phyloP scores from a whole-genome alignment of 78 protist genomes.

The Dictyostelium firmibasis region DNA sequence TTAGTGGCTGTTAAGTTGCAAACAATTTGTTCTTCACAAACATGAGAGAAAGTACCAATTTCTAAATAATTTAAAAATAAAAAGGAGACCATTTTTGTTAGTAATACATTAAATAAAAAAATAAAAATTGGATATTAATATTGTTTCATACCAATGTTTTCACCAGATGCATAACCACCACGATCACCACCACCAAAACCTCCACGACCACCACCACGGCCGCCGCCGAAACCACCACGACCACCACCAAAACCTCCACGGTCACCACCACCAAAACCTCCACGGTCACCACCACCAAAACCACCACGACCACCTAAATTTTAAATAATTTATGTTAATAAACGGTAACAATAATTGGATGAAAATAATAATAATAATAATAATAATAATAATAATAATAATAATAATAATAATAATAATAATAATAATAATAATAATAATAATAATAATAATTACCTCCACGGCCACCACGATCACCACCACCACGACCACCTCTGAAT shows the following conservation, averaged over 20 bases:
- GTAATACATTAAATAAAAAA: background rate
- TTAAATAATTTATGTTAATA: no score
- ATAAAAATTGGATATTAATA: background rate
- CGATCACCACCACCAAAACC: slow-evolving; percentile 18
- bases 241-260: slow-evolving; percentile 37
- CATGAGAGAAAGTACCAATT: slow-evolving; percentile 63
- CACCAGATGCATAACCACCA: slow-evolving; percentile 37
- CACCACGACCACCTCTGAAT: slow-evolving; percentile 19
- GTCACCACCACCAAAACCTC: slow-evolving; percentile 17
- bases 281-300: slow-evolving; percentile 17
- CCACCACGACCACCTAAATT: slow-evolving; percentile 33
- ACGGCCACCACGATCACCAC: slow-evolving; percentile 19
- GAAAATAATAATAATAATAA: background rate
- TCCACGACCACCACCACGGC: slow-evolving; percentile 13
- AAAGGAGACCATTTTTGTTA: background rate
- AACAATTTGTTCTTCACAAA: slow-evolving; percentile 71
- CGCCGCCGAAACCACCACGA: background rate
- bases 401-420: no score
- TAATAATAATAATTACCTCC: no score
- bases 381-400: no score
- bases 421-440: no score
- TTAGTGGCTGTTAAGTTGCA: slow-evolving; percentile 33
- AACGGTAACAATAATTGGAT: no score
- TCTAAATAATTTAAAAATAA: slow-evolving; percentile 1
- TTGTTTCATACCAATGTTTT: slow-evolving; percentile 2